Evolutionary conservation across 108 stramenopile species (phyloP), one percentile per base, ranked within the genome.

Genomic region (Cylindrotheca fusiformis): DNA sequence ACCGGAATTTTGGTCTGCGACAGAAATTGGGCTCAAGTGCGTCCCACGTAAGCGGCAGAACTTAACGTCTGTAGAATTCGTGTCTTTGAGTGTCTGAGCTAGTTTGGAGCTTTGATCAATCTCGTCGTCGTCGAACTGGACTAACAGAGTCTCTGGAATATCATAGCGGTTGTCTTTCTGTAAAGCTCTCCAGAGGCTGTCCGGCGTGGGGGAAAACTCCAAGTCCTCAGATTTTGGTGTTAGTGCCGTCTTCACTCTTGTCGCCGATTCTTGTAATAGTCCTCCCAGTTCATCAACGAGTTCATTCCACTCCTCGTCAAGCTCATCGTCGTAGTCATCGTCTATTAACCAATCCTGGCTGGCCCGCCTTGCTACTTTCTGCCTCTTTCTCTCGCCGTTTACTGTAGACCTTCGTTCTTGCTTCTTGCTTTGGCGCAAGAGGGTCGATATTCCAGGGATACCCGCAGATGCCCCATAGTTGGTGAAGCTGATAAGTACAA

Each of bases 41-140:
- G 71, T 82, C 20, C 92, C 92, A 51, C 76, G 68, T 17, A 93
- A 67, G 52, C 92, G 74, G 18, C 88, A 86, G 74, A 82, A 93
- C 58, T 88, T 86, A 17, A 93, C 70, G 52, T 76, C 71, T 33
- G 50, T 61, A n/a, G 81, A 59, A 32, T 78, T 67, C 41, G 69
- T 68, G 25, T 22, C 24, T 8, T 63, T 44, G 30, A 90, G 30
- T 17, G 85, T 50, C 2, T 62, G 60, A 4, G 92, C 83, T 59
- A 93, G 58, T 53, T 86, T 76, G 24, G 88, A 52, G 41, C 88
- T 84, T 55, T 93, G 92, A 72, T 89, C 87, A 22, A 93, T 80
- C 0, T 61, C 65, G 61, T 93, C 91, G 24, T 90, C 64, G 32
- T 88, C 88, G 71, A 93, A 90, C 60, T 93, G 92, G 0, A 93